Conservation (phyloP, 768 basidiomycete genomes). For the Cantharellus anzutake region DNA sequence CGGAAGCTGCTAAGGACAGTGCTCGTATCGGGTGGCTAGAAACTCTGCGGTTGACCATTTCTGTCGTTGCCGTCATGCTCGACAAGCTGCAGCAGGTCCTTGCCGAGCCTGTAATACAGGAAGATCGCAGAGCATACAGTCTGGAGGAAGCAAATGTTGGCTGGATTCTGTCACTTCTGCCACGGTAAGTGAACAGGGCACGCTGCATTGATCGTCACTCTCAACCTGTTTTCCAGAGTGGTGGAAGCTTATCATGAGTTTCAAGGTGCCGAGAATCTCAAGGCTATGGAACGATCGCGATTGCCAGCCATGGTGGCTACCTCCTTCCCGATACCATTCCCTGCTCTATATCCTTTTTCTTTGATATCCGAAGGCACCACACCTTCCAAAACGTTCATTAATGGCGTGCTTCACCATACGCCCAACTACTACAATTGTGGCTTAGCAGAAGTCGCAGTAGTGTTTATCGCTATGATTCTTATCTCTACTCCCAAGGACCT, state of each 20-base stretch:
- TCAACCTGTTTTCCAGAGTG: slow-evolving; percentile 28
- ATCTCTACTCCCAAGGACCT: slow-evolving; percentile 54
- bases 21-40: slow-evolving; percentile 82
- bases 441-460: slow-evolving; percentile 70
- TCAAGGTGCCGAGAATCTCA: slow-evolving; percentile 42
- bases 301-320: slow-evolving; percentile 38
- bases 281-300: slow-evolving; percentile 48
- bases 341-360: slow-evolving; percentile 85
- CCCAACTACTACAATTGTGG: slow-evolving; percentile 36
- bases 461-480: slow-evolving; percentile 62
- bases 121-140: slow-evolving; percentile 39
- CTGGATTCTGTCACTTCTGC: slow-evolving; percentile 59
- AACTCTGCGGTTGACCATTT: slow-evolving; percentile 72
- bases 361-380: slow-evolving; percentile 37
- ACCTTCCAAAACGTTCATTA: slow-evolving; percentile 31
- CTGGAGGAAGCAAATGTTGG: slow-evolving; percentile 91
- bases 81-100: slow-evolving; percentile 75
- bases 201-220: background rate
- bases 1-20: slow-evolving; percentile 44
- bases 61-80: slow-evolving; percentile 74
- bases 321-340: slow-evolving; percentile 62
- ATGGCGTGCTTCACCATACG: slow-evolving; percentile 22
- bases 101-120: slow-evolving; percentile 41
- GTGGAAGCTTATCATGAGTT: slow-evolving; percentile 80
- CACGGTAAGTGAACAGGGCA: slow-evolving; percentile 34